Base-by-base conservation (phyloP, 1,284 basidiomycete species). In the Sporisorium sorghi region DNA sequence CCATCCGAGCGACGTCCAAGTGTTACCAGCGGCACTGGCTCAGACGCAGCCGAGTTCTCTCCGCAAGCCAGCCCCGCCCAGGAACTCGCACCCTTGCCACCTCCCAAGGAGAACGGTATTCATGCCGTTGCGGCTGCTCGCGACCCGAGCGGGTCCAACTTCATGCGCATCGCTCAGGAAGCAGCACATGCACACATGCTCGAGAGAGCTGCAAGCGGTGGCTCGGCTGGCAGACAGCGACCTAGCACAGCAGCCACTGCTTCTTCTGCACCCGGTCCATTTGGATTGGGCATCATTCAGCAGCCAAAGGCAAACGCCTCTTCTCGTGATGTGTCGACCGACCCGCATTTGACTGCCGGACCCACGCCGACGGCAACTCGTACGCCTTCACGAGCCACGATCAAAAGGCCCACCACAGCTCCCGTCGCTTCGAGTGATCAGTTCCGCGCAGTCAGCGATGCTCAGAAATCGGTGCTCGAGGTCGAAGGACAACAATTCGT, bases 401-500 rank as follows among this genome's bases (percentile, higher is more conserved):
- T 69, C 58, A 72, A 73, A 33, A 39, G 74, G 19, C 74, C 74
- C 10, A 60, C 56, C 7, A 76, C 74, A 0, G 71, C 66, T 10
- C 70, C 70, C 40, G 62, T 63, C 19, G 65, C 61, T 11, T 46
- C 58, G 11, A 35, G 33, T n/a, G 66, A 55, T 30, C 66, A 62
- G 46, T 62, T 66, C 49, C 66, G 66, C 23, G 17, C 10, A 0
- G 43, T 43, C 14, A 53, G 52, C 52, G 52, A 58, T 32, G 63
- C 54, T 0, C 46, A 49, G 17, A 61, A 58, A 26, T 52, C 71
- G n/a, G 33, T 73, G 9, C 39, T 76, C 32, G 68, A 70, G 28
- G 56, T 76, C 3, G 74, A 76, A 28, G 74, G 74, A 5, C 54
- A 48, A 56, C 70, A 69, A 11, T 76, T 76, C 43, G 47, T 73